A percentile compares a stretch with the other conserved stretches of the same genome.
Conservation (phyloP, 73 alveolate species). For the Paramecium biaurelia region DNA sequence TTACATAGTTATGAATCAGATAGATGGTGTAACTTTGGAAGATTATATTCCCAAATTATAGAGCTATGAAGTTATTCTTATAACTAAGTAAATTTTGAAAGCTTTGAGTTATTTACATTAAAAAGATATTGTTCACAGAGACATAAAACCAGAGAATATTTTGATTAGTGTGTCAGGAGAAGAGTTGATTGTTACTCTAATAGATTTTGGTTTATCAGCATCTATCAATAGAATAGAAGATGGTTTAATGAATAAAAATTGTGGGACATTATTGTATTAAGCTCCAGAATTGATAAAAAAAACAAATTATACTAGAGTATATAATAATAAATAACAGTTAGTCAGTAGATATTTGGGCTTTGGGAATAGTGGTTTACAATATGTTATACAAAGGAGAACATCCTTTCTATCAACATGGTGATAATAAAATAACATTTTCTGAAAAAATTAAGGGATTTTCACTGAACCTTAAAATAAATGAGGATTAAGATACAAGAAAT, state of each 20-base stretch:
- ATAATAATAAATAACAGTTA: background rate
- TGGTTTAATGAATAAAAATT: conserved; percentile 53
- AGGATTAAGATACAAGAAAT: background rate
- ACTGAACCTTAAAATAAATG: background rate
- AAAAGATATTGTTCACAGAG: conserved; percentile 20
- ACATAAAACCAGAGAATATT: conserved; percentile 10
- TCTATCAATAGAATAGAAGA: background rate
- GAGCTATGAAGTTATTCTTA: background rate
- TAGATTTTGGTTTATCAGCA: conserved; percentile 18
- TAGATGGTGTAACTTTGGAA: conserved; percentile 30
- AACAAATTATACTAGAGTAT: conserved; percentile 51
- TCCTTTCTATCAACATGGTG: background rate
- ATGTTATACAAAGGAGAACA: conserved; percentile 7
- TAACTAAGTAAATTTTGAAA: background rate
- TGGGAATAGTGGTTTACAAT: conserved; percentile 19
- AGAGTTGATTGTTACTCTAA: background rate
- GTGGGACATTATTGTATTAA: conserved; percentile 74
- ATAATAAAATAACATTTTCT: background rate
- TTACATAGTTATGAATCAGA: background rate
- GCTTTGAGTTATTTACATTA: background rate
- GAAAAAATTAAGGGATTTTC: background rate
- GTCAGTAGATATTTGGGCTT: conserved; percentile 41
- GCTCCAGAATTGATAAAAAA: conserved; percentile 78
- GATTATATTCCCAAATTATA: background rate
- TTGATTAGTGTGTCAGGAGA: background rate